A percentile compares a stretch with the other conserved stretches of the same genome.
phyloP scores from a whole-genome alignment of 139 green algal genomes.

The Asterochloris sp. region DNA sequence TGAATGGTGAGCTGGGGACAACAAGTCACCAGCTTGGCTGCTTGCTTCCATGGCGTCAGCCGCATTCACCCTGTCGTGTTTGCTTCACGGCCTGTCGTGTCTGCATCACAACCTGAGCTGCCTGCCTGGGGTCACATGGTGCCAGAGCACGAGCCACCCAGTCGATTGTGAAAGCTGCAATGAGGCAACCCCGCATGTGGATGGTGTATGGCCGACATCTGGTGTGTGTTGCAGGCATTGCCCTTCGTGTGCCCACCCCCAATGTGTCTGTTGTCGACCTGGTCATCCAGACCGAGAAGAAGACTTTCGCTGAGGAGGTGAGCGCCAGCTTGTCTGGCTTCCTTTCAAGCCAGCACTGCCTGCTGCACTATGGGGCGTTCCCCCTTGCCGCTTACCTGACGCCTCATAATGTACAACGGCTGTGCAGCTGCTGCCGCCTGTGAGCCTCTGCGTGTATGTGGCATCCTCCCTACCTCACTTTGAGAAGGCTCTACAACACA shows the following conservation, averaged over 20 bases:
- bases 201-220: too few species aligned
- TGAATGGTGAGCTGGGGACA: conserved; percentile 60
- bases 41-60: not conserved
- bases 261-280: conserved; percentile 99
- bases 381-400: too few species aligned
- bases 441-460: too few species aligned
- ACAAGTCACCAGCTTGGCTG: not conserved
- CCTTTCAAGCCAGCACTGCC: not conserved
- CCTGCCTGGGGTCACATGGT: not conserved
- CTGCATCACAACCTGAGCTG: not conserved
- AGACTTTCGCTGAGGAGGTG: conserved; percentile 99
- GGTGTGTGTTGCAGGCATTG: conserved; percentile 67
- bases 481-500: too few species aligned
- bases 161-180: too few species aligned
- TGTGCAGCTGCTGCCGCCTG: too few species aligned
- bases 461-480: too few species aligned
- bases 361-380: not conserved
- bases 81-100: not conserved
- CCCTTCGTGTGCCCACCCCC: conserved; percentile 97
- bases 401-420: too few species aligned
- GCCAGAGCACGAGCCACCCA: too few species aligned
- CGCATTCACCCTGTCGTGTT: not conserved
- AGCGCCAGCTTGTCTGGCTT: conserved; percentile 55
- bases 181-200: too few species aligned
- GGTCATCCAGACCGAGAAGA: conserved; percentile 98